Conservation (phyloP, 441 rosid genomes). For the Eruca vesicaria region DNA sequence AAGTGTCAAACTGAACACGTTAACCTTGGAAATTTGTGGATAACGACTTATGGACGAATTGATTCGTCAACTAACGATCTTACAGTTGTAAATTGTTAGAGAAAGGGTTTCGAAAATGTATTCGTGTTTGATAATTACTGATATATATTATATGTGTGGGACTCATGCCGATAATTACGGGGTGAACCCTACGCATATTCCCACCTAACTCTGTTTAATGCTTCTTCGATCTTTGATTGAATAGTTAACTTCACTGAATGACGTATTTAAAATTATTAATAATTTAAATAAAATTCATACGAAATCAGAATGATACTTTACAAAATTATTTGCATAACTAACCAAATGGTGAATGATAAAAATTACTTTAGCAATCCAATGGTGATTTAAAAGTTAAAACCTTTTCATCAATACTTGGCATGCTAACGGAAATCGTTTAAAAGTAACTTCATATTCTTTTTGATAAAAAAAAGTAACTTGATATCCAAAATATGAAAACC, state of each 20-base stretch:
- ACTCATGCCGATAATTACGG: slow-evolving; percentile 9
- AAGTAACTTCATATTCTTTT: too few relatives aligned
- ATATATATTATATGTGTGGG: slow-evolving; percentile 3
- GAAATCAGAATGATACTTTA: too few relatives aligned
- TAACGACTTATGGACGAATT: neutral
- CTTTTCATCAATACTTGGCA: too few relatives aligned
- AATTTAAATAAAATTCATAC: too few relatives aligned
- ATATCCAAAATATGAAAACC: neutral
- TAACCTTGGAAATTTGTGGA: neutral
- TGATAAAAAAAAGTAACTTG: too few relatives aligned
- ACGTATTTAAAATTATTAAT: neutral
- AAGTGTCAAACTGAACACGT: neutral
- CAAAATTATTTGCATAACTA: neutral
- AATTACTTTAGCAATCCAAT: neutral
- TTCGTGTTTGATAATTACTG: neutral
- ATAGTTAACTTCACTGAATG: neutral
- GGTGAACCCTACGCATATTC: slow-evolving; percentile 19
- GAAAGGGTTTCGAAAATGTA: neutral
- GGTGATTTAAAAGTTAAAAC: neutral
- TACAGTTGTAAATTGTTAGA: neutral
- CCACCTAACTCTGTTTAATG: slow-evolving; percentile 24
- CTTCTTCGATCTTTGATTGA: neutral
- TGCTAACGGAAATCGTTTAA: neutral
- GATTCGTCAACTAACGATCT: neutral
- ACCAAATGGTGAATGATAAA: neutral